Evolutionary conservation across 805 yeast species (phyloP).

Genomic region (Yamadazyma paraphyllophila): DNA sequence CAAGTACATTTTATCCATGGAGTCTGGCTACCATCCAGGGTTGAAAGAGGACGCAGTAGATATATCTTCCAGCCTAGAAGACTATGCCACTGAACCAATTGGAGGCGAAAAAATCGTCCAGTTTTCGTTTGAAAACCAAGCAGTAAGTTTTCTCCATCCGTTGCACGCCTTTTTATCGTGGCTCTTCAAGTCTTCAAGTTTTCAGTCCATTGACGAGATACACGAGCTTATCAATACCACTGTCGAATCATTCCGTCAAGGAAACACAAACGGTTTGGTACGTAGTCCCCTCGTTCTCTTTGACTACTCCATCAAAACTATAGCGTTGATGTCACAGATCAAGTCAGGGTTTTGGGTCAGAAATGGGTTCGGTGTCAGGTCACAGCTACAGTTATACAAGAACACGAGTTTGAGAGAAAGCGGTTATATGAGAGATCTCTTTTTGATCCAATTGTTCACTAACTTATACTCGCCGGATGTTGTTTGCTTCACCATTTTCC

Average conservation of each 20-base stretch:
- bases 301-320: constrained; percentile 74
- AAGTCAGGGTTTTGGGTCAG: constrained; percentile 92
- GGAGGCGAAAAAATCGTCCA: constrained; percentile 22
- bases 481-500: constrained; percentile 55
- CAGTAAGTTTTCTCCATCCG: constrained; percentile 76
- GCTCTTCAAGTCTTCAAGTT: constrained; percentile 56
- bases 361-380: constrained; percentile 78
- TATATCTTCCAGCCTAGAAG: constrained; percentile 17
- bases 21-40: constrained; percentile 27
- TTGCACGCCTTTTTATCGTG: constrained; percentile 71
- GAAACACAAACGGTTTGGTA: constrained; percentile 6
- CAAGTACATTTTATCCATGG: constrained; percentile 28
- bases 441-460: constrained; percentile 63
- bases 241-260: constrained; percentile 7
- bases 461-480: constrained; percentile 50
- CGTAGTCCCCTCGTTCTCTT: constrained; percentile 35
- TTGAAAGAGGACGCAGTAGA: constrained; percentile 27
- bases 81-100: constrained; percentile 21
- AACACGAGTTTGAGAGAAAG: constrained; percentile 77
- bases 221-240: constrained; percentile 4
- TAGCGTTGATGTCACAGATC: constrained; percentile 79
- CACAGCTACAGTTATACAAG: constrained; percentile 77
- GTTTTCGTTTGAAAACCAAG: constrained; percentile 34
- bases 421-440: constrained; percentile 78
- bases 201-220: constrained; percentile 23